Conservation (phyloP, 2,329 filamentous ascomycete species). For the Zasmidium cellare region DNA sequence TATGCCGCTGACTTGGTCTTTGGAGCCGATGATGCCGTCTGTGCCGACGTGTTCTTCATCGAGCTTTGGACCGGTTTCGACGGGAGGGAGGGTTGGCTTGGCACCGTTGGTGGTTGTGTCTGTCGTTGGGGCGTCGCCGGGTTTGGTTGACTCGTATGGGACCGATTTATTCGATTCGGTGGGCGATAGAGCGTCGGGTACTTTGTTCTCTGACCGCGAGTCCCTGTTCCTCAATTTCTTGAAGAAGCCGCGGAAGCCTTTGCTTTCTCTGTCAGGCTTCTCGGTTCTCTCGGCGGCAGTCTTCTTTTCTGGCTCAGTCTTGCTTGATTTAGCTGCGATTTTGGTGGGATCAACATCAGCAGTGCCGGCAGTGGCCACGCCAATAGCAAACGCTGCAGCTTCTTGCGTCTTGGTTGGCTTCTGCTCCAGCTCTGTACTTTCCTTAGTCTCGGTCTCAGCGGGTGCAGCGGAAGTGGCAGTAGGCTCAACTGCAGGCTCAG, state of each 20-base stretch:
- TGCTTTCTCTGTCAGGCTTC: conserved; percentile 20
- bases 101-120: conserved; percentile 9
- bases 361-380: conserved; percentile 5
- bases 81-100: conserved; percentile 8
- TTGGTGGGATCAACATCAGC: conserved; percentile 5
- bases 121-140: conserved; percentile 14
- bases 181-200: conserved; percentile 9
- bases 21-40: conserved; percentile 18
- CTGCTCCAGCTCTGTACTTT: not conserved
- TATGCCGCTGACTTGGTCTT: conserved; percentile 10
- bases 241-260: conserved; percentile 32
- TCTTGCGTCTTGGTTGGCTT: conserved; percentile 10
- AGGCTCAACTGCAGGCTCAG: conserved; percentile 8
- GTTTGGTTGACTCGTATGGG: conserved; percentile 16
- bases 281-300: conserved; percentile 5
- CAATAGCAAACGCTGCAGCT: not conserved
- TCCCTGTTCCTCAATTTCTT: conserved; percentile 26
- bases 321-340: not conserved
- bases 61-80: conserved; percentile 16
- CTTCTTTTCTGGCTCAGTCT: not conserved
- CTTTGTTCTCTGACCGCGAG: conserved; percentile 20
- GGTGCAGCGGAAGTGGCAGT: conserved; percentile 10
- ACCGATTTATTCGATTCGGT: conserved; percentile 1
- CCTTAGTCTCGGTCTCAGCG: not conserved
- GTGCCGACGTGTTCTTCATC: conserved; percentile 15